Conservation (phyloP, 352 stramenopile species). For the Phytophthora sp. region DNA sequence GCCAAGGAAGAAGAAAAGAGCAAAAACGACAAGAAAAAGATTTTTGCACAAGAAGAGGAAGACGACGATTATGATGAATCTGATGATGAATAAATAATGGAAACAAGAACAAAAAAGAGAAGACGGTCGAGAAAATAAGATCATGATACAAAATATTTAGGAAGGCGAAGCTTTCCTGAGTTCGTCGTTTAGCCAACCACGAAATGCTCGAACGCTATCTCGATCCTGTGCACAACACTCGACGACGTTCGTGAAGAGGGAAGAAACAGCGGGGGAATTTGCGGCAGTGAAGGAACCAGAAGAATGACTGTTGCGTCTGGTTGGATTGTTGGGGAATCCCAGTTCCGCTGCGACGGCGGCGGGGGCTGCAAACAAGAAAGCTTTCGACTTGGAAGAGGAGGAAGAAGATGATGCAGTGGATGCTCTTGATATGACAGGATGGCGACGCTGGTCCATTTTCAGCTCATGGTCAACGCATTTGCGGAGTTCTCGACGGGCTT, state of each 20-base stretch:
- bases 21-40: constrained; percentile 13
- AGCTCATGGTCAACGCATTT: constrained; percentile 58
- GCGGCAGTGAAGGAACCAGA: not conserved
- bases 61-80: constrained; percentile 46
- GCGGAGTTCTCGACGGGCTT: constrained; percentile 54
- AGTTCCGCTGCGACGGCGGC: constrained; percentile 8
- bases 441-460: constrained; percentile 43
- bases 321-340: not conserved
- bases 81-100: constrained; percentile 26
- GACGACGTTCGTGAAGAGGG: constrained; percentile 52
- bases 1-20: constrained; percentile 23
- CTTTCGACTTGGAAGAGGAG: constrained; percentile 10
- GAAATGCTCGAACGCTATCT: constrained; percentile 45
- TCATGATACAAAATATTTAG: not conserved
- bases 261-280: constrained; percentile 13
- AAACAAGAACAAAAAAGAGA: not conserved
- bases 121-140: not conserved
- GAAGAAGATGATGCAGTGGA: constrained; percentile 1
- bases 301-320: constrained; percentile 3
- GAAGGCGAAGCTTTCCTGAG: constrained; percentile 32
- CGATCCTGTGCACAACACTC: constrained; percentile 55
- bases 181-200: constrained; percentile 54
- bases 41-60: constrained; percentile 16
- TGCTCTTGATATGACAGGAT: constrained; percentile 24
- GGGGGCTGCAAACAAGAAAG: constrained; percentile 7